A percentile compares a stretch with the other conserved stretches of the same genome.
phyloP scores from a whole-genome alignment of 306 rosid genomes.

The Begonia fuchsioides region DNA sequence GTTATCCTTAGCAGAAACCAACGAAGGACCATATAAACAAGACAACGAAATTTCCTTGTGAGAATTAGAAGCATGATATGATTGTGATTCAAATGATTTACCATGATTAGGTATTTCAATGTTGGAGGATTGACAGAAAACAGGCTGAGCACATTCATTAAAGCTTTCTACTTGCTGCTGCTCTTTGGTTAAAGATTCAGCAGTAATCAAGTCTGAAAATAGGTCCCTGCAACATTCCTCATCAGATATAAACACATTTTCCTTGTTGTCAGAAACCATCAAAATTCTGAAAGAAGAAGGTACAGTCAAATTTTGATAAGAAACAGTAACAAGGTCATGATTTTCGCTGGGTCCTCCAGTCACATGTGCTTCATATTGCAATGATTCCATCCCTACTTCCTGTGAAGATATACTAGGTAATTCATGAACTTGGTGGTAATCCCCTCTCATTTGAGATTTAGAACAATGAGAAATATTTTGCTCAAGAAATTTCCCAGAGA shows the following conservation, averaged over 20 bases:
- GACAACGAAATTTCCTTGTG: slow-evolving; percentile 25
- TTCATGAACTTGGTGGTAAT: slow-evolving; percentile 29
- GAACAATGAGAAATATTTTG: slow-evolving; percentile 43
- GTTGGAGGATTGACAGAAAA: slow-evolving; percentile 29
- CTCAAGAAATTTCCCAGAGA: slow-evolving; percentile 33
- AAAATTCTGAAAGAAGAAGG: slow-evolving; percentile 24
- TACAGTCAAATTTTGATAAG: slow-evolving; percentile 35
- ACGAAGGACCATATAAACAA: slow-evolving; percentile 19
- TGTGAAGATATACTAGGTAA: slow-evolving; percentile 39
- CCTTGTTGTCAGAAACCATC: slow-evolving; percentile 30
- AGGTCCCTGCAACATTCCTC: slow-evolving; percentile 80
- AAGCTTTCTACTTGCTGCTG: slow-evolving; percentile 4
- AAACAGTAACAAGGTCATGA: slow-evolving; percentile 24
- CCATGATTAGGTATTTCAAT: slow-evolving; percentile 23
- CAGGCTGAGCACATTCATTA: slow-evolving; percentile 30
- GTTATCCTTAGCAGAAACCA: slow-evolving; percentile 36
- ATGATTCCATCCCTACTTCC: slow-evolving; percentile 38
- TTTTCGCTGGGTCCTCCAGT: slow-evolving; percentile 20
- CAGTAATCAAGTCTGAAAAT: slow-evolving; percentile 49
- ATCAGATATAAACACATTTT: slow-evolving; percentile 48
- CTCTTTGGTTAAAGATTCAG: slow-evolving; percentile 21
- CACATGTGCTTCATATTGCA: slow-evolving; percentile 39
- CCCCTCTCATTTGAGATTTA: slow-evolving; percentile 26
- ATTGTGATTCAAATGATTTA: slow-evolving; percentile 22
- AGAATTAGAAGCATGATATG: slow-evolving; percentile 23